Conservation (phyloP, 306 rosid species). For the Cucumis cinereus region DNA sequence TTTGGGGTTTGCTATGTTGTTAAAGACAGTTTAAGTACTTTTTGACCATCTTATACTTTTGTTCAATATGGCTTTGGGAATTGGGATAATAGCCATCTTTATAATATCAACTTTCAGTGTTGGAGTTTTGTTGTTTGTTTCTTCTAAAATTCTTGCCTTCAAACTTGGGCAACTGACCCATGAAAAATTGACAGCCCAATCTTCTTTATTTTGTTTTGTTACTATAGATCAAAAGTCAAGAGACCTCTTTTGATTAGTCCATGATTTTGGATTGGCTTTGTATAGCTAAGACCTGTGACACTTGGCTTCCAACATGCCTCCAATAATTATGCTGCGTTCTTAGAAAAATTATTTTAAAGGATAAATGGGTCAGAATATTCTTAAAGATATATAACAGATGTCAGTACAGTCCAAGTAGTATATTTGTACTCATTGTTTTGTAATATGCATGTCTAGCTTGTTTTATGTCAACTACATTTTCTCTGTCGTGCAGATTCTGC, state of each 20-base stretch:
- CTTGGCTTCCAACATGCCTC: no score
- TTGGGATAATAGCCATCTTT: not conserved
- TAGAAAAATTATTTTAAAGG: no score
- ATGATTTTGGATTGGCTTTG: not conserved
- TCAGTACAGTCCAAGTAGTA: no score
- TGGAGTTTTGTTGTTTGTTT: not conserved
- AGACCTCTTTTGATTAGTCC: not conserved
- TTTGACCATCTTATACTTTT: not conserved
- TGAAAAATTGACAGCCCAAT: not conserved
- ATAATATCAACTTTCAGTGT: not conserved
- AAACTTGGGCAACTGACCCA: not conserved
- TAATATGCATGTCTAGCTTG: no score
- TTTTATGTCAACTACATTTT: no score
- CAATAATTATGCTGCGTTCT: no score
- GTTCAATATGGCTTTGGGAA: not conserved
- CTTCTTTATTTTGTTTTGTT: not conserved
- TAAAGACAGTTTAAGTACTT: not conserved
- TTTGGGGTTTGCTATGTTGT: not conserved
- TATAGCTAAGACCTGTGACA: not conserved
- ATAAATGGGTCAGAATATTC: no score
- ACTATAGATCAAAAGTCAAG: not conserved
- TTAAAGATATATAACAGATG: no score
- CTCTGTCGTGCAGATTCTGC: no score
- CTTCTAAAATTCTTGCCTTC: not conserved
- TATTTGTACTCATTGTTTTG: no score